Percentiles rank a stretch among this genome's conserved stretches.
phyloP scores from a whole-genome alignment of 495 filamentous ascomycete species.

The Echria macrotheca region DNA sequence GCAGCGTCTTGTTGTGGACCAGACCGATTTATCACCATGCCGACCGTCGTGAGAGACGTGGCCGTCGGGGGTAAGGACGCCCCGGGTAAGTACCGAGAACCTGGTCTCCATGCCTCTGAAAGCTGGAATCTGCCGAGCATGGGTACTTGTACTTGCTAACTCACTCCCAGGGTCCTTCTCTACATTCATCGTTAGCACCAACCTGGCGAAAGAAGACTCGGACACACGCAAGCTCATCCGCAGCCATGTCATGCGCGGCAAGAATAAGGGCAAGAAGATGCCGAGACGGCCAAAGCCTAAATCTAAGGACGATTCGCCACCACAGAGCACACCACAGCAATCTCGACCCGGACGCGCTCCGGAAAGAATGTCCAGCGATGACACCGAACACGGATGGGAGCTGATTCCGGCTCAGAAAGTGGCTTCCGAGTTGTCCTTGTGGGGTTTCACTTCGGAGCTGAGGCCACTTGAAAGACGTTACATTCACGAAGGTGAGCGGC shows the following conservation, averaged over 20 bases:
- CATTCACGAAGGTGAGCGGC: no score
- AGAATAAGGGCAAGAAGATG: constrained; percentile 30
- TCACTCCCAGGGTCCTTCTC: no score
- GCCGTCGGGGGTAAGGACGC: no score
- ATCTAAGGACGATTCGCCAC: not conserved
- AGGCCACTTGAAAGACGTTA: not conserved
- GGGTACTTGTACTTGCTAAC: no score
- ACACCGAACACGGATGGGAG: not conserved
- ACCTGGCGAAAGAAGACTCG: constrained; percentile 23
- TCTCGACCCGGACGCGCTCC: no score
- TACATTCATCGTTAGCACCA: constrained; percentile 30
- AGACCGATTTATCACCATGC: no score
- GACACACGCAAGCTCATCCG: constrained; percentile 37
- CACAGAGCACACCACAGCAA: not conserved
- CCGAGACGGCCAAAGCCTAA: not conserved
- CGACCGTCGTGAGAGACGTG: no score
- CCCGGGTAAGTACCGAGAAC: no score
- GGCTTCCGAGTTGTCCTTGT: not conserved
- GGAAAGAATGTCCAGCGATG: no score
- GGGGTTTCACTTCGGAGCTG: not conserved
- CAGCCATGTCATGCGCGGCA: constrained; percentile 47
- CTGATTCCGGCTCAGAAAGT: not conserved
- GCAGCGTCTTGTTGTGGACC: no score
- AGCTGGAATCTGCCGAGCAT: no score
- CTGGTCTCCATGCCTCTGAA: no score